Evolutionary conservation across 208 protist species (phyloP).

Genomic region (Crithidia thermophila): DNA sequence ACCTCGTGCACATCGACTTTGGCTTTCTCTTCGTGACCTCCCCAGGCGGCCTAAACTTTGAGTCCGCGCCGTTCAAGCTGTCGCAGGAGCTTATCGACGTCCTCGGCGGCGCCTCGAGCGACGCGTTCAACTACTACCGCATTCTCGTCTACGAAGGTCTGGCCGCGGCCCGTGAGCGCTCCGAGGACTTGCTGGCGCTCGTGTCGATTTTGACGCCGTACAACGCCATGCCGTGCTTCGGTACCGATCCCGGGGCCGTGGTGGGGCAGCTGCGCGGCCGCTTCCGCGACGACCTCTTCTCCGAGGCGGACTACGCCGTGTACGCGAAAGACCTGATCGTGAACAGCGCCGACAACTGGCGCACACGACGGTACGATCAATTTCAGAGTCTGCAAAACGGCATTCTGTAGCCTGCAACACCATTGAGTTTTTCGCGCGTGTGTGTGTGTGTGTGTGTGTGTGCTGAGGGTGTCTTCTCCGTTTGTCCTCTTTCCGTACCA

Average conservation of each 20-base stretch:
- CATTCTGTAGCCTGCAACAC: conserved; percentile 58
- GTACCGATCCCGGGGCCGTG: conserved; percentile 48
- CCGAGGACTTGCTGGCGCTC: conserved; percentile 82
- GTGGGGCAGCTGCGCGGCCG: conserved; percentile 79
- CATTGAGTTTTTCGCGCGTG: too few relatives aligned
- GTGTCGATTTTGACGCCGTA: conserved; percentile 87
- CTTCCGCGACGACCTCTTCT: conserved; percentile 81
- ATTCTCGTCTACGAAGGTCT: conserved; percentile 88
- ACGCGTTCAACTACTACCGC: conserved; percentile 91
- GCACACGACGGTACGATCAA: conserved; percentile 91
- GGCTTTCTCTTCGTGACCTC: conserved; percentile 97
- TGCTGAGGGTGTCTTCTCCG: neutral
- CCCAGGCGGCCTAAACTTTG: conserved; percentile 95
- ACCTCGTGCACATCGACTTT: conserved; percentile 98
- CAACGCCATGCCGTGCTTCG: conserved; percentile 92
- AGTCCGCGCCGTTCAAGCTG: conserved; percentile 95
- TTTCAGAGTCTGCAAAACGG: conserved; percentile 94
- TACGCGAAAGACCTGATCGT: conserved; percentile 88
- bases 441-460: too few relatives aligned
- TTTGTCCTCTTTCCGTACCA: neutral
- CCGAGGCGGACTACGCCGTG: conserved; percentile 84
- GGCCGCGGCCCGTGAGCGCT: conserved; percentile 66
- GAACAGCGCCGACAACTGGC: conserved; percentile 93
- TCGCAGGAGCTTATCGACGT: conserved; percentile 93
- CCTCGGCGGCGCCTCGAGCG: conserved; percentile 77